phyloP scores from a whole-genome alignment of 1,139 yeast genomes.

The Ashbya aceris region DNA sequence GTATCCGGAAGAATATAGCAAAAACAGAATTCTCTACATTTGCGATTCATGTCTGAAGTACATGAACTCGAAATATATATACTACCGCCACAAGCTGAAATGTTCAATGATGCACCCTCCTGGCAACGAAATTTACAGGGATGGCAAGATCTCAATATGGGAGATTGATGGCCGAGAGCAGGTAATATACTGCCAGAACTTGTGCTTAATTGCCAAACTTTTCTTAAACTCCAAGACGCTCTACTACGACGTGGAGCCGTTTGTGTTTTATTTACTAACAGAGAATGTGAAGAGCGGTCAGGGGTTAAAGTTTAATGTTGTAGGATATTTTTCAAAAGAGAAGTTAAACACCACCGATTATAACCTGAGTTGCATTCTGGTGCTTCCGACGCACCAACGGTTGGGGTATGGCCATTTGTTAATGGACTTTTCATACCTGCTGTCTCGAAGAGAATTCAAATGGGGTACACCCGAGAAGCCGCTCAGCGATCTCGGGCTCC shows the following conservation, averaged over 20 bases:
- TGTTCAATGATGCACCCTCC: conserved; percentile 73
- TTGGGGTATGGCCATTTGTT: conserved; percentile 83
- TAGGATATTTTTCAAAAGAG: conserved; percentile 91
- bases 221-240: conserved; percentile 85
- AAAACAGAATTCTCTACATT: conserved; percentile 51
- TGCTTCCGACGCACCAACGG: conserved; percentile 80
- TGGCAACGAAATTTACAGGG: conserved; percentile 82
- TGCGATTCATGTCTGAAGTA: conserved; percentile 85
- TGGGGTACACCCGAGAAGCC: conserved; percentile 96
- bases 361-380: conserved; percentile 83
- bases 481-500: conserved; percentile 71
- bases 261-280: conserved; percentile 75
- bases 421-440: conserved; percentile 79
- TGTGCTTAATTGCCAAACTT: conserved; percentile 80
- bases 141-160: conserved; percentile 59
- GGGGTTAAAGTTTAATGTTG: conserved; percentile 57
- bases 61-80: conserved; percentile 60
- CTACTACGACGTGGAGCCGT: conserved; percentile 92
- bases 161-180: conserved; percentile 89
- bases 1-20: conserved; percentile 79
- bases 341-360: conserved; percentile 65
- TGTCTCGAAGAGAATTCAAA: conserved; percentile 64
- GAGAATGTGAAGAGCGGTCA: conserved; percentile 45
- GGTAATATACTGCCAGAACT: conserved; percentile 74
- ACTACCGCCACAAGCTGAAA: conserved; percentile 62